phyloP scores from a whole-genome alignment of 495 filamentous ascomycete species.

The Neurospora intermedia region DNA sequence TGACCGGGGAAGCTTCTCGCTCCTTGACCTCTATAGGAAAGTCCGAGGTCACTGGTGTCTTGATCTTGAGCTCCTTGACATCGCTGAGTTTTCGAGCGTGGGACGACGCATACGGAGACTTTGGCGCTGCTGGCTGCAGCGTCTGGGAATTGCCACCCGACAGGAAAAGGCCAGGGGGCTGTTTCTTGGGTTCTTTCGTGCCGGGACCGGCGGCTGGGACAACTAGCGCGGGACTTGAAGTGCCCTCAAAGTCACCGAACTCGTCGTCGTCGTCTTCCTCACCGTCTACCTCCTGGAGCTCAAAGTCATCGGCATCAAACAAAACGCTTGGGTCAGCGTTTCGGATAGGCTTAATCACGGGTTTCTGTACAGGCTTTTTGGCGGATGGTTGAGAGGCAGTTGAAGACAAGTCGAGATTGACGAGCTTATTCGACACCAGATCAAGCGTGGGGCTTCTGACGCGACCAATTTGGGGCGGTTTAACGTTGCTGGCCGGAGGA shows the following conservation, averaged over 20 bases:
- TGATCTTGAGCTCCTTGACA: slow-evolving; percentile 27
- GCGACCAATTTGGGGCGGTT: slow-evolving; percentile 19
- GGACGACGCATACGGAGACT: slow-evolving; percentile 14
- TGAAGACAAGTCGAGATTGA: slow-evolving; percentile 18
- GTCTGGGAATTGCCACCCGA: slow-evolving; percentile 6
- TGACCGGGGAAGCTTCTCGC: slow-evolving; percentile 29
- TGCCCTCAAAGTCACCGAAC: slow-evolving; percentile 40
- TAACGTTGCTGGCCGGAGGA: background rate
- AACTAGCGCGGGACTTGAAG: background rate
- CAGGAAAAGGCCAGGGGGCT: slow-evolving; percentile 21
- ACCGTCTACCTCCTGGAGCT: slow-evolving; percentile 14
- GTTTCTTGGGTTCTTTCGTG: slow-evolving; percentile 12
- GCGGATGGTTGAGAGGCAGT: slow-evolving; percentile 10
- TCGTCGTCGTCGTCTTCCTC: slow-evolving; percentile 33
- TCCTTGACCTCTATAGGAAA: slow-evolving; percentile 19
- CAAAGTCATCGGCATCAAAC: slow-evolving; percentile 40
- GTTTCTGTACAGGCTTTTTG: slow-evolving; percentile 9
- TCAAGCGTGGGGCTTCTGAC: slow-evolving; percentile 34
- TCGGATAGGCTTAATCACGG: slow-evolving; percentile 4
- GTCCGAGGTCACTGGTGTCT: slow-evolving; percentile 25
- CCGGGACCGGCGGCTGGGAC: slow-evolving; percentile 3
- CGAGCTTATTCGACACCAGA: slow-evolving; percentile 32
- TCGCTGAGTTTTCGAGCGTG: slow-evolving; percentile 34
- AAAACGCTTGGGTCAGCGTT: slow-evolving; percentile 32
- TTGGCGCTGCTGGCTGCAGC: slow-evolving; percentile 34